Conservation (phyloP, 1,284 basidiomycete genomes). For the Polyporus tsugae region DNA sequence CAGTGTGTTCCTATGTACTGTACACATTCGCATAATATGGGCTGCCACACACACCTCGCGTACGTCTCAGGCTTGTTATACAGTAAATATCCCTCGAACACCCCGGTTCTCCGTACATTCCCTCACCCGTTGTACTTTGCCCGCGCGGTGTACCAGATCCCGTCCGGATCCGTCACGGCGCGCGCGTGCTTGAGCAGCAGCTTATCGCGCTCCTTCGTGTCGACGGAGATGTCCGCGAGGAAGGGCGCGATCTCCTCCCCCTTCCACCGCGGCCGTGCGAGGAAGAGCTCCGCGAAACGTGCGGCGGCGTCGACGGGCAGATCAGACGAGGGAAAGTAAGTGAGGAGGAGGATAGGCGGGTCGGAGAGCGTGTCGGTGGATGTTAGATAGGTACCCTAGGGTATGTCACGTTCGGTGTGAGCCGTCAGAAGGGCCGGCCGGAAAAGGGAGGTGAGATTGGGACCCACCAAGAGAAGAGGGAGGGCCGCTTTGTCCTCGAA, state of each 20-base stretch:
- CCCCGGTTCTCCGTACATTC: too few relatives aligned
- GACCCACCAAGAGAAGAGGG: constrained; percentile 69
- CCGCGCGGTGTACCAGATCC: constrained; percentile 77
- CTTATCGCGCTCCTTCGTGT: constrained; percentile 88
- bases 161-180: constrained; percentile 71
- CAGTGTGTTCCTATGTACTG: not conserved
- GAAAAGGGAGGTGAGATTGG: not conserved
- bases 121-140: constrained; percentile 42
- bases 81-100: too few relatives aligned
- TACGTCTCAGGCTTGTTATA: too few relatives aligned
- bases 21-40: not conserved
- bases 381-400: constrained; percentile 77
- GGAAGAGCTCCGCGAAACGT: constrained; percentile 87
- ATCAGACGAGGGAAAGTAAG: constrained; percentile 77
- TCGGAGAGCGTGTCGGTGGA: constrained; percentile 42
- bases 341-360: constrained; percentile 44
- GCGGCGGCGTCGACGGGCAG: constrained; percentile 79
- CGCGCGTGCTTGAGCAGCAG: constrained; percentile 87
- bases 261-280: constrained; percentile 79
- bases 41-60: too few relatives aligned
- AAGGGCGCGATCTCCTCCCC: constrained; percentile 84
- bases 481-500: constrained; percentile 70
- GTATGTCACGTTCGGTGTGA: not conserved
- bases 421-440: constrained; percentile 1
- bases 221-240: constrained; percentile 79